Percentiles rank a stretch among this genome's conserved stretches.
phyloP scores from a whole-genome alignment of 2,329 filamentous ascomycete genomes.

The Hirsutella rhossiliensis region DNA sequence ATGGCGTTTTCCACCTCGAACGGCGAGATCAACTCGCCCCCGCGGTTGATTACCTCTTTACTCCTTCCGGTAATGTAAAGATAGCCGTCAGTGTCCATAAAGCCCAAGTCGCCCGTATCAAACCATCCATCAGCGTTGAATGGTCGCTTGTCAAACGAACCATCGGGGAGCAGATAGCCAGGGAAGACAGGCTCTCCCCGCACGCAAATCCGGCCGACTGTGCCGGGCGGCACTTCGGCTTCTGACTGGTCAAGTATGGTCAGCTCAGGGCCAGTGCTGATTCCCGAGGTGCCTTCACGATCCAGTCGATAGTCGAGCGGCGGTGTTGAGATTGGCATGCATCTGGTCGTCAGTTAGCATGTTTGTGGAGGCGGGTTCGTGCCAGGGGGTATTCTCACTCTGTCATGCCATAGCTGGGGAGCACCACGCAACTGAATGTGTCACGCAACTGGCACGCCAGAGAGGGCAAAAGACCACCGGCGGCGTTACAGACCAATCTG shows the following conservation, averaged over 20 bases:
- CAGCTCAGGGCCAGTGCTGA: slow-evolving; percentile 38
- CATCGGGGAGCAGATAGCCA: slow-evolving; percentile 33
- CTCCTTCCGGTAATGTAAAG: slow-evolving; percentile 42
- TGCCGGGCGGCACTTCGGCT: slow-evolving; percentile 14
- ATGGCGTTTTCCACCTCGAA: slow-evolving; percentile 48
- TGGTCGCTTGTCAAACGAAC: slow-evolving; percentile 27
- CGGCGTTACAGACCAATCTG: slow-evolving; percentile 42
- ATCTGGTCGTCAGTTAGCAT: slow-evolving; percentile 14
- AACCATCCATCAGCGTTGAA: slow-evolving; percentile 40
- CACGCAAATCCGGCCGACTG: slow-evolving; percentile 36
- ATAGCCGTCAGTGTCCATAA: slow-evolving; percentile 36
- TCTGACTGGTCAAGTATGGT: slow-evolving; percentile 32
- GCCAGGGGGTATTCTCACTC: slow-evolving; percentile 22
- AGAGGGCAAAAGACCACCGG: slow-evolving; percentile 38
- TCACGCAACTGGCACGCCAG: slow-evolving; percentile 34
- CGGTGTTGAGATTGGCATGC: slow-evolving; percentile 45
- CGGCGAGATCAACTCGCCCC: slow-evolving; percentile 46
- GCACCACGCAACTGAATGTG: slow-evolving; percentile 36
- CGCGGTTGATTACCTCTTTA: slow-evolving; percentile 46
- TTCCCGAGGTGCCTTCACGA: slow-evolving; percentile 39
- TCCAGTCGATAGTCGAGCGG: slow-evolving; percentile 39
- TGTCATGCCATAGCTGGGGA: slow-evolving; percentile 48
- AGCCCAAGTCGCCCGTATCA: slow-evolving; percentile 41
- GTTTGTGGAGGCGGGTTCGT: neutral
- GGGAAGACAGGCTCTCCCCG: slow-evolving; percentile 37